Percentiles rank a stretch among this genome's conserved stretches.
These are phyloP conservation scores for Sarocladiaceae sp. DNA, from an alignment of 2,329 filamentous ascomycete genomes.

Conservation along the genomic window DNA sequence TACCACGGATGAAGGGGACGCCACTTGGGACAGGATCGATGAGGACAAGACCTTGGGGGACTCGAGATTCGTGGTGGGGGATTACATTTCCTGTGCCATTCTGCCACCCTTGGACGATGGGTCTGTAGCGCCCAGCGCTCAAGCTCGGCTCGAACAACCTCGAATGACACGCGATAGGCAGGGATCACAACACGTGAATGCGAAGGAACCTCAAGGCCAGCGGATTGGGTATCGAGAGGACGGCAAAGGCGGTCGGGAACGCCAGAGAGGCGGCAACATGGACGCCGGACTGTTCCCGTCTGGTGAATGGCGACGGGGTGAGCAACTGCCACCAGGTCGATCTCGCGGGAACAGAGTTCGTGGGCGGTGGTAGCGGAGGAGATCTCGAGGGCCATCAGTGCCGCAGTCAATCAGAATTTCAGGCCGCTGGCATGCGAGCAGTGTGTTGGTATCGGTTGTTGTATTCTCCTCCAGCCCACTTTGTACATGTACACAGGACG, in stretches of 20 bases:
- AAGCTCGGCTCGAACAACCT: conserved; percentile 20
- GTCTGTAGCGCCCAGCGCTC: conserved; percentile 61
- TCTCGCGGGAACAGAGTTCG: conserved; percentile 23
- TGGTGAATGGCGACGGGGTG: conserved; percentile 66
- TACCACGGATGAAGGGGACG: conserved; percentile 48
- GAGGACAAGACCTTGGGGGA: conserved; percentile 65
- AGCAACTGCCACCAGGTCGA: conserved; percentile 54
- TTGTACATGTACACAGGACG: conserved; percentile 37
- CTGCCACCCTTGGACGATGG: conserved; percentile 72
- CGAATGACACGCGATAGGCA: conserved; percentile 17
- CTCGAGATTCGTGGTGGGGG: conserved; percentile 79
- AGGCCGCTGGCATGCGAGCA: not conserved
- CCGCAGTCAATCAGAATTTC: conserved; percentile 14
- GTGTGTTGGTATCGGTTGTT: not conserved
- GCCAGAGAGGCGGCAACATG: conserved; percentile 35
- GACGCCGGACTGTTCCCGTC: conserved; percentile 34
- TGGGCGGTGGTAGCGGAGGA: conserved; percentile 18
- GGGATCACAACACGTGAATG: conserved; percentile 18
- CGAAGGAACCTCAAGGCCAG: conserved; percentile 19
- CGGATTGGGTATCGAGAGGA: conserved; percentile 24
- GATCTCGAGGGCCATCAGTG: conserved; percentile 1
- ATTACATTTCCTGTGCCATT: conserved; percentile 81
- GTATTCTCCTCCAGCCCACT: conserved; percentile 10
- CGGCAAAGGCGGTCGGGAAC: conserved; percentile 29
- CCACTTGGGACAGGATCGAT: not conserved